Evolutionary conservation across 768 basidiomycete species (phyloP).

Genomic region (Suillus placidus): DNA sequence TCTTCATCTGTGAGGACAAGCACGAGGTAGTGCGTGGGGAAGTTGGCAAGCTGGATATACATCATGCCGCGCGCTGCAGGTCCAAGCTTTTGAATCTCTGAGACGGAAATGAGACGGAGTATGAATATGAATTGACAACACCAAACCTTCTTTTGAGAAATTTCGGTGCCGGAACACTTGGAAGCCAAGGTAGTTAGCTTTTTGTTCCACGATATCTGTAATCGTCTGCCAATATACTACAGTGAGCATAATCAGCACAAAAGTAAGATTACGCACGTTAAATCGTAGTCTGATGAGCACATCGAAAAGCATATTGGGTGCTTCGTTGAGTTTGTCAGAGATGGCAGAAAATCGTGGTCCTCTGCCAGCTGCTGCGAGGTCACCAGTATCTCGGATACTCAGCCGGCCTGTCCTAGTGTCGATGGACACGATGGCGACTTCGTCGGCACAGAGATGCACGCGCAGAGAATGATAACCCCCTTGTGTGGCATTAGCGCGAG

Average conservation of each 20-base stretch:
- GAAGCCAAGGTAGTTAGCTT: constrained; percentile 84
- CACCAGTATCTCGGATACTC: constrained; percentile 79
- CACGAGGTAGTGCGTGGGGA: constrained; percentile 82
- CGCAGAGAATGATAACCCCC: constrained; percentile 62
- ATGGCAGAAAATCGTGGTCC: constrained; percentile 63
- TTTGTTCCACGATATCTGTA: constrained; percentile 79
- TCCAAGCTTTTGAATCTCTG: constrained; percentile 77
- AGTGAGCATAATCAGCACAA: constrained; percentile 2
- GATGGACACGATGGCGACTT: constrained; percentile 74
- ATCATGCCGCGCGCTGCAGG: constrained; percentile 59
- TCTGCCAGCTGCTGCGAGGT: constrained; percentile 73
- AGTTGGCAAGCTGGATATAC: constrained; percentile 77
- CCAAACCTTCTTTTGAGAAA: constrained; percentile 63
- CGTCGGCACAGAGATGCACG: constrained; percentile 74
- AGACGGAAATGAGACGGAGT: constrained; percentile 5
- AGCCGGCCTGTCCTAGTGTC: constrained; percentile 81
- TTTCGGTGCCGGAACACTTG: constrained; percentile 71
- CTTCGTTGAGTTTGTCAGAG: constrained; percentile 69
- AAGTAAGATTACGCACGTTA: constrained; percentile 47
- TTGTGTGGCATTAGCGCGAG: constrained; percentile 28
- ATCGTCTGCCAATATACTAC: constrained; percentile 66
- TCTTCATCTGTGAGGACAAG: constrained; percentile 78
- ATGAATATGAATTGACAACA: background rate
- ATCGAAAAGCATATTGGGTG: constrained; percentile 59
- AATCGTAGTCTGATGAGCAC: constrained; percentile 63